Evolutionary conservation across 495 filamentous ascomycete species (phyloP).

Genomic region (Hypoxylon rickii): DNA sequence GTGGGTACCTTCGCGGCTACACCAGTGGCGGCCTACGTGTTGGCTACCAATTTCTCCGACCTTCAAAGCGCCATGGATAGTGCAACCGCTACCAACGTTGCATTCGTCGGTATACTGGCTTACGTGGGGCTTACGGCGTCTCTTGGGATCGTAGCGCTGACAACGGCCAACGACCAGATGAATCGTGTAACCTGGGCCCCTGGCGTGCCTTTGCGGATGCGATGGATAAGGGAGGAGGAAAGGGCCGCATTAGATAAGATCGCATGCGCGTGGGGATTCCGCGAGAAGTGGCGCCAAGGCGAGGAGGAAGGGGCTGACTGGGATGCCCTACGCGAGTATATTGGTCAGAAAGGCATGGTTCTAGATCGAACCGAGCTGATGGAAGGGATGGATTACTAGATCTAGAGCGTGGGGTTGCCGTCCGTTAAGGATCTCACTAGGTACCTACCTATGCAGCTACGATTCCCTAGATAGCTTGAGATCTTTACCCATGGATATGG

Average conservation of each 20-base stretch:
- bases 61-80: constrained; percentile 74
- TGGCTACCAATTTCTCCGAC: constrained; percentile 63
- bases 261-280: constrained; percentile 87
- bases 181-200: constrained; percentile 84
- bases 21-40: constrained; percentile 70
- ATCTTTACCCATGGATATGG: too few species aligned
- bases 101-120: constrained; percentile 77
- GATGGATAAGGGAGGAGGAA: constrained; percentile 95
- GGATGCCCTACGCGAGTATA: constrained; percentile 80
- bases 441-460: neutral
- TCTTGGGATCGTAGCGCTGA: constrained; percentile 80
- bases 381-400: constrained; percentile 79
- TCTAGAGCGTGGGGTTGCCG: neutral
- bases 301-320: constrained; percentile 92
- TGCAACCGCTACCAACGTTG: constrained; percentile 70
- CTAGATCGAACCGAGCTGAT: constrained; percentile 85
- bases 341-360: constrained; percentile 80
- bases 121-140: constrained; percentile 79
- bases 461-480: neutral
- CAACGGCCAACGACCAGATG: constrained; percentile 92
- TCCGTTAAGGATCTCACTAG: neutral
- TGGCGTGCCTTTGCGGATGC: constrained; percentile 76
- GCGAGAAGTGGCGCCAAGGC: constrained; percentile 74
- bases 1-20: constrained; percentile 51
- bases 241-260: constrained; percentile 85